Evolutionary conservation across 1,284 basidiomycete genomes (phyloP), one percentile per base, ranked within the genome.

Genomic region (Tylopilus orsonianus): DNA sequence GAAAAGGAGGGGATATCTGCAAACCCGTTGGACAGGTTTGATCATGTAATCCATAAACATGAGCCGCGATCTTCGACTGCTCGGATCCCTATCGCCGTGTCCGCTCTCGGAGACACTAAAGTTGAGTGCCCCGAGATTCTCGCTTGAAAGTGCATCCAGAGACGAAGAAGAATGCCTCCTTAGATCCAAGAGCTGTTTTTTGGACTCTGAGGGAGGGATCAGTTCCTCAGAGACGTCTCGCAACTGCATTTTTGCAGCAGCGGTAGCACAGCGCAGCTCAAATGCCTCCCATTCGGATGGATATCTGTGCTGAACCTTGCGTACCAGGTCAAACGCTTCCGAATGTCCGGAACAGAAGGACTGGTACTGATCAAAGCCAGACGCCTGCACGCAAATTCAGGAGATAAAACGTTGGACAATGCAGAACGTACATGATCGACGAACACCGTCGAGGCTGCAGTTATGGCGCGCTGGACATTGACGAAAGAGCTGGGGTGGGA

Each of bases 1-100:
- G 30, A 97, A 79, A 12, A 97, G 77, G 35, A 97, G 77, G 8
- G 93, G 92, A 64, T 97, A 97, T 59, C 87, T 90, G 76, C 93
- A 95, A 39, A 95, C 85, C 34, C 92, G 75, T 68, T 95, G 92
- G 16, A 94, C 79, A 6, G 92, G 92, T 65, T 91, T 90, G 70
- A 95, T 94, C 69, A 95, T 75, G 63, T 92, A 90, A 68, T 95
- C 92, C 56, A 81, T 73, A 61, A 89, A 80, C 48, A 75, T 73
- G 41, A 93, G 79, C 39, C 78, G 76, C 8, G 67, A 55, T 43
- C 56, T 57, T 48, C 53, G 55, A 41, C 26, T 46, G 27, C 8
- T 40, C 3, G 44, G 19, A 10, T 56, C 53, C 18, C 42, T 48
- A 5, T 54, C 50, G n/a, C 55, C 37, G 44, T 65, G 60, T 6